Evolutionary conservation across 805 yeast genomes (phyloP), one percentile per base, ranked within the genome.

Genomic region (Wickerhamomyces chambardii): DNA sequence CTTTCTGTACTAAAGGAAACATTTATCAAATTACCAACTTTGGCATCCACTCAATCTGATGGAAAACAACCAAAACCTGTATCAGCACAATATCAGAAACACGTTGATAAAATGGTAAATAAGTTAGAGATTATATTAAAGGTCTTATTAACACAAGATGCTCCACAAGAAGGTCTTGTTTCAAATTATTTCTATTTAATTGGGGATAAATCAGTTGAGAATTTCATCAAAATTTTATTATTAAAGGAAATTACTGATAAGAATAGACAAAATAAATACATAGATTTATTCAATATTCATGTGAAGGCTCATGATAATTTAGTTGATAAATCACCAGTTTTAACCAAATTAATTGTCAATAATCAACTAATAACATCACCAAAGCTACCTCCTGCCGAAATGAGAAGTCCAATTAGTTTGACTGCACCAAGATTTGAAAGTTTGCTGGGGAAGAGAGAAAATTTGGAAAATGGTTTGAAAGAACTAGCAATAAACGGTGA

Each of bases 121-220:
- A 56, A 61, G 17, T 52, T 83, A 3, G 90, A 84, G 46, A 63
- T 72, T 2, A 55, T 86, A n/a, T 61, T 86, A 38, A 82, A 83
- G 49, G 71, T 85, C 4, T 54, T 86, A 24, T 61, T 80, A 53
- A 73, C 83, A 0, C 75, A 78, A 11, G 56, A 66, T 6, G 68
- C 73, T n/a, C 94, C 94, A n/a, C 68, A 71, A 36, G 74, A 70
- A 36, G 68, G 65, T 8, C 66, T 84, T 17, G 75, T 83, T 2
- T 70, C 74, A 32, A 74, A 68, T 48, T 85, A 85, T 53, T 73
- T 84, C 49, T 64, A 67, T 36, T 59, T 82, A 12, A 66, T 85
- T 34, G 78, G 78, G 7, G 95, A 85, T 56, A 66, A 66, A 32
- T 73, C 76, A 18, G 58, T 72, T 21, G 54, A 56, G 10, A 85